Evolutionary conservation across 352 stramenopile genomes (phyloP), one percentile per base, ranked within the genome.

Genomic region (Albugo laibachii): DNA sequence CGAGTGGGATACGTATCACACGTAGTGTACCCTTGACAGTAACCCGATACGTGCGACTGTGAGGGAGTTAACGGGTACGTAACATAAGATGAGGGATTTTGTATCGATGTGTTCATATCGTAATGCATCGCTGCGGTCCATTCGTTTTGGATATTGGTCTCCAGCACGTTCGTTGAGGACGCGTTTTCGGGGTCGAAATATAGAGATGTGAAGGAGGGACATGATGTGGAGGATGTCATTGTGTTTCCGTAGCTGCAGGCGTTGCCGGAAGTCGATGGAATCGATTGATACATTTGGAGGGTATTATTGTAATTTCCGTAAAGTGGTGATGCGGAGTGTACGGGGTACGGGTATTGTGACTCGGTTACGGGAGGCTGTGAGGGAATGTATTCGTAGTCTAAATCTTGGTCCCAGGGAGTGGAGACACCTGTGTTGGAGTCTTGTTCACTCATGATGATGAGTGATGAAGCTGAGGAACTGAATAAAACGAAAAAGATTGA

Each of bases 221-320:
- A 85, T 21, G 73, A 85, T 36, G 73, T 69, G 27, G 73, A 85
- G 47, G 70, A 75, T 15, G 73, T 81, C 44, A 85, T 54, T 19
- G 52, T 24, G 20, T 24, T 24, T 8, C 16, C 38, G 16, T 19
- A 19, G 8, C 38, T 24, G 38, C 3, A 10, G 3, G 38, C 8
- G 16, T 8, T 8, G 16, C 38, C 8, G 8, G 38, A 8, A 43
- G 38, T 43, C 38, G 24, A 31, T 31, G 3, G 24, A 31, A 31
- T 3, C 8, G 24, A 8, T 31, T 31, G 24, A 31, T 31, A 31
- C 24, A 31, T 31, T 31, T 31, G 24, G 24, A 31, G 24, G 8
- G 24, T 31, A 31, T 3, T 31, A 31, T 31, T 31, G 24, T 31
- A 31, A 31, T 31, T 31, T 31, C 3, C 24, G 24, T 31, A 31